Conservation (phyloP, 495 filamentous ascomycete species). For the Parathielavia hyrcaniae region DNA sequence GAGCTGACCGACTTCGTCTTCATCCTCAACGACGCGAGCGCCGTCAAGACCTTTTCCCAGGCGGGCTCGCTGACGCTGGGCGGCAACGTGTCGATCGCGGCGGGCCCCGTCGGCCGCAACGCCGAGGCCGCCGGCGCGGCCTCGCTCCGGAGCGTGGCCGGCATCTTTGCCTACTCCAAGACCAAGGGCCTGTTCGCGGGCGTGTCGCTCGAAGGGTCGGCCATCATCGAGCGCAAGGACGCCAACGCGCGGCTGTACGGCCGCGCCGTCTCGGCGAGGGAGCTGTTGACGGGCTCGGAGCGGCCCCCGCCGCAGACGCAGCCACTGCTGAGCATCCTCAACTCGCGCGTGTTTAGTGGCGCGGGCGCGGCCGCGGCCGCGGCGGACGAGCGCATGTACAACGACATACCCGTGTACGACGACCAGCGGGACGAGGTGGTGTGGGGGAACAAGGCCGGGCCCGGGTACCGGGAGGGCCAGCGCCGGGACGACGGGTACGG, state of each 20-base stretch:
- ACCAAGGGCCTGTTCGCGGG: slow-evolving; percentile 96
- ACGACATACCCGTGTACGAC: slow-evolving; percentile 89
- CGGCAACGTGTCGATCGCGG: slow-evolving; percentile 93
- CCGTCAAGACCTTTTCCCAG: slow-evolving; percentile 93
- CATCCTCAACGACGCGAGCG: slow-evolving; percentile 87
- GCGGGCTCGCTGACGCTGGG: slow-evolving; percentile 84
- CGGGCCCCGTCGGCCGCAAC: slow-evolving; percentile 88
- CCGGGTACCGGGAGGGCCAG: slow-evolving; percentile 68
- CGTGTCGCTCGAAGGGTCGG: slow-evolving; percentile 86
- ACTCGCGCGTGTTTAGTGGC: slow-evolving; percentile 75
- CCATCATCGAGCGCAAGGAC: slow-evolving; percentile 86
- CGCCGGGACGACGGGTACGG: slow-evolving; percentile 47
- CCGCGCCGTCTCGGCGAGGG: slow-evolving; percentile 66
- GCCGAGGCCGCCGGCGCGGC: slow-evolving; percentile 95
- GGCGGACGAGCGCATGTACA: slow-evolving; percentile 71
- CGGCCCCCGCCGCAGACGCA: slow-evolving; percentile 75
- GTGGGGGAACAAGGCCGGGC: slow-evolving; percentile 79
- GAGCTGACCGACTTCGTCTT: slow-evolving; percentile 98
- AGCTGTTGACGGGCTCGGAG: slow-evolving; percentile 72
- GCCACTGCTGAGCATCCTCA: slow-evolving; percentile 76
- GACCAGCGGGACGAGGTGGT: slow-evolving; percentile 81
- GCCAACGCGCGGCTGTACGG: slow-evolving; percentile 96
- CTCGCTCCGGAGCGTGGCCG: slow-evolving; percentile 80
- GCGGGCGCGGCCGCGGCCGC: slow-evolving; percentile 37
- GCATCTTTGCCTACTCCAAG: slow-evolving; percentile 92